Evolutionary conservation across 169 alveolate species (phyloP).

Genomic region (Cyclospora cayetanensis): DNA sequence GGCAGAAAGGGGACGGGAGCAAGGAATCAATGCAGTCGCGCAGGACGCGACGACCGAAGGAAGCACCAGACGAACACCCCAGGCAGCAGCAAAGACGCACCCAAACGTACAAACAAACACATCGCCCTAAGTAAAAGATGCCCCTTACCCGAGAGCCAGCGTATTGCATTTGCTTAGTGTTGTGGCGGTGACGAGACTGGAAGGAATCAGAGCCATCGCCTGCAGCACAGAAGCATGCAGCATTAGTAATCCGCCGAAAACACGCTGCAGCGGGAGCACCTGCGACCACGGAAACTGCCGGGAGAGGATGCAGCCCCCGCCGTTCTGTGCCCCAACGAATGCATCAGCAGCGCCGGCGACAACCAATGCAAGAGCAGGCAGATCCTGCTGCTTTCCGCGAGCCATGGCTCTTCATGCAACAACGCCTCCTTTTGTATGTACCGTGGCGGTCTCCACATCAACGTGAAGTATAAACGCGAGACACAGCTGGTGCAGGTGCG

Average conservation of each 20-base stretch:
- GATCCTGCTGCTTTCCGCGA: background rate
- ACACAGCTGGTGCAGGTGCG: background rate
- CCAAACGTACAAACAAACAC: too few relatives aligned
- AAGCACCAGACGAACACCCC: background rate
- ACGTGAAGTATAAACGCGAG: background rate
- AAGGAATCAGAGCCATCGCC: background rate
- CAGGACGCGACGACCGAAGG: background rate
- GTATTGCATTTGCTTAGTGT: background rate
- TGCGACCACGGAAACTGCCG: background rate
- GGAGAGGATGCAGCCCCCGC: background rate
- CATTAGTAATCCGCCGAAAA: too few relatives aligned
- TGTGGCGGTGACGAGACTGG: background rate
- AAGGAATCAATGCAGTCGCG: background rate
- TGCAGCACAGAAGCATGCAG: constrained; percentile 9
- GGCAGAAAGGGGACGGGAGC: background rate
- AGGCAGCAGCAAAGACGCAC: background rate
- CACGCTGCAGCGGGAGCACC: background rate
- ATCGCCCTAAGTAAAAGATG: background rate
- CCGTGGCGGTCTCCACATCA: background rate
- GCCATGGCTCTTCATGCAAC: too few relatives aligned
- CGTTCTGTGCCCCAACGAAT: background rate
- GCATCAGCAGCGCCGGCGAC: background rate
- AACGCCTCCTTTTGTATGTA: background rate
- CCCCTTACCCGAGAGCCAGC: background rate
- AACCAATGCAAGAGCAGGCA: background rate